phyloP scores from a whole-genome alignment of 495 filamentous ascomycete genomes.

The Lichenothelia convexa region DNA sequence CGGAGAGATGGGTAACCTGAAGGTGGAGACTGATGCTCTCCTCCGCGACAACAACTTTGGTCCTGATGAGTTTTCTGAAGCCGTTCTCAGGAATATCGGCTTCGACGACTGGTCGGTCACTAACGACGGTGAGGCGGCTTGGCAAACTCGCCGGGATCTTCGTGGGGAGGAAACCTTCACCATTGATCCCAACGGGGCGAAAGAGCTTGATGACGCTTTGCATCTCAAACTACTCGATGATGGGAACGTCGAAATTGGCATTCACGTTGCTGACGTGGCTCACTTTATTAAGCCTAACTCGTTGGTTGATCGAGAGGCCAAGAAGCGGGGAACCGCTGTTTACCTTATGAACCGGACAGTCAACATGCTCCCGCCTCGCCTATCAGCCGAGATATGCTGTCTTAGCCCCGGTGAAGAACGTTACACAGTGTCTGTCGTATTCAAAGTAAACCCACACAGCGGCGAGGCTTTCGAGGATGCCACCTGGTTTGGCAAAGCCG shows the following conservation, averaged over 20 bases:
- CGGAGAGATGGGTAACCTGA: conserved; percentile 90
- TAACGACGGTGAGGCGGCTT: conserved; percentile 56
- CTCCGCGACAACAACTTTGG: conserved; percentile 97
- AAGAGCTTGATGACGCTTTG: conserved; percentile 77
- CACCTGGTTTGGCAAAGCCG: conserved; percentile 82
- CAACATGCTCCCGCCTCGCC: conserved; percentile 69
- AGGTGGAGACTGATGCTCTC: conserved; percentile 91
- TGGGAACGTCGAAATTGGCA: conserved; percentile 79
- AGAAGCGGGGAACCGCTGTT: conserved; percentile 92
- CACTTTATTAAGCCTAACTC: conserved; percentile 96
- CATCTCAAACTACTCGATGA: conserved; percentile 69
- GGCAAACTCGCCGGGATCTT: conserved; percentile 75
- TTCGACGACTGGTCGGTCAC: conserved; percentile 79
- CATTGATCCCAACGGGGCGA: conserved; percentile 65
- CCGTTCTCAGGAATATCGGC: conserved; percentile 80
- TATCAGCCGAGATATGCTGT: conserved; percentile 75
- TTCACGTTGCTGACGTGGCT: conserved; percentile 89
- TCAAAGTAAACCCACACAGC: conserved; percentile 62
- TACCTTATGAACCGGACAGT: conserved; percentile 83
- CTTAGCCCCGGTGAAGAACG: conserved; percentile 72
- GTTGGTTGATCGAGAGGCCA: conserved; percentile 88
- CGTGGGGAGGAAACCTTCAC: conserved; percentile 80
- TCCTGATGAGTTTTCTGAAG: conserved; percentile 92
- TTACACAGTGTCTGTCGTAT: conserved; percentile 79
- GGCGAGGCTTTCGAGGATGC: conserved; percentile 64